phyloP scores from a whole-genome alignment of 805 yeast species.

The Zygosaccharomyces pseudorouxii region DNA sequence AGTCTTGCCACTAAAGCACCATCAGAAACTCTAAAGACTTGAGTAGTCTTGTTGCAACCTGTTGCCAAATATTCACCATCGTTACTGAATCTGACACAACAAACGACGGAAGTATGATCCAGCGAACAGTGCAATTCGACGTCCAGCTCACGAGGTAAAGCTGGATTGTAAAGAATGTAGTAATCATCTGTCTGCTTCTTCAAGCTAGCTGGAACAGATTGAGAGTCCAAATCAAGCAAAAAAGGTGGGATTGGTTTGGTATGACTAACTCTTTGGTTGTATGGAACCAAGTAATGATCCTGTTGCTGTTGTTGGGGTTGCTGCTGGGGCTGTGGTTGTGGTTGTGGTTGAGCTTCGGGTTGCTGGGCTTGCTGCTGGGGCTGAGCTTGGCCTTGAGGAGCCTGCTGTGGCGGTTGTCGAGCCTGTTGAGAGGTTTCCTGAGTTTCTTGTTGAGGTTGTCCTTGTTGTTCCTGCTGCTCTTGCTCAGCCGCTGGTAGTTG shows the following conservation, averaged over 20 bases:
- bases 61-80: conserved; percentile 94
- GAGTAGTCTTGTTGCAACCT: conserved; percentile 94
- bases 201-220: conserved; percentile 66
- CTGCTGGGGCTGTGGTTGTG: conserved; percentile 15
- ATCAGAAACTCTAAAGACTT: conserved; percentile 85
- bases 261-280: conserved; percentile 42
- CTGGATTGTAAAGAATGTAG: conserved; percentile 86
- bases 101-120: conserved; percentile 91
- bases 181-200: conserved; percentile 82
- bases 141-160: conserved; percentile 68
- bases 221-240: conserved; percentile 72
- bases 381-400: conserved; percentile 13
- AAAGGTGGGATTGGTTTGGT: conserved; percentile 78
- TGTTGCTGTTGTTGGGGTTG: conserved; percentile 20
- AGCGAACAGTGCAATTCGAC: conserved; percentile 85
- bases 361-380: conserved; percentile 4
- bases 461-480: conserved; percentile 10
- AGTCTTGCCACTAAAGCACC: conserved; percentile 86
- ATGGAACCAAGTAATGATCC: conserved; percentile 38
- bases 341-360: conserved; percentile 5
- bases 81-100: conserved; percentile 89
- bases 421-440: neutral
- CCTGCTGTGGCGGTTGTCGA: conserved; percentile 13
- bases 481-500: conserved; percentile 1
- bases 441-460: conserved; percentile 13